A percentile compares a stretch with the other conserved stretches of the same genome.
These are phyloP conservation scores for Trichosporon coremiiforme DNA, from an alignment of 1,284 basidiomycete genomes.

Conservation along the genomic window DNA sequence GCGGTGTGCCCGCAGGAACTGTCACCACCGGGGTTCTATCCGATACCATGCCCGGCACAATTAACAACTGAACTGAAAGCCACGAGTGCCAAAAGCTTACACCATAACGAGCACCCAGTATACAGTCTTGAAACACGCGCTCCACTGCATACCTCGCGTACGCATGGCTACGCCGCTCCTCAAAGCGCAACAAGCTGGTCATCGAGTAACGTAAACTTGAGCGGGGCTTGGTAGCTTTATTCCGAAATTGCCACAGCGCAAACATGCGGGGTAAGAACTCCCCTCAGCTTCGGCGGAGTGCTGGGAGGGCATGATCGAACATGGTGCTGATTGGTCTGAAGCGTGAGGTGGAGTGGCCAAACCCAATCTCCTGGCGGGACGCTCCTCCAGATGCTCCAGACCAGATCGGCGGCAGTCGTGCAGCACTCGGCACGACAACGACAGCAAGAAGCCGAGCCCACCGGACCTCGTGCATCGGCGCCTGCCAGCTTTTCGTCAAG, in stretches of 20 bases:
- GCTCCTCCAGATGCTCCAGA: background rate
- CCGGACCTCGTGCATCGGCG: background rate
- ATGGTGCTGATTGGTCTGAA: background rate
- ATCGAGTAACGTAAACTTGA: background rate
- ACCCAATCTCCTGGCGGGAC: slow-evolving; percentile 15
- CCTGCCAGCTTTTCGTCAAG: slow-evolving; percentile 5
- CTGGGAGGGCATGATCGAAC: background rate
- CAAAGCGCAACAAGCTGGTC: background rate
- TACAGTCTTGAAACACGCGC: background rate
- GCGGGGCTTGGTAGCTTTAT: background rate
- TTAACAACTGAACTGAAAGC: background rate
- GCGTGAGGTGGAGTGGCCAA: background rate
- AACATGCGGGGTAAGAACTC: background rate
- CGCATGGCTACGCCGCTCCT: background rate
- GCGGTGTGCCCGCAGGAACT: slow-evolving; percentile 5
- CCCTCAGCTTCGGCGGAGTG: background rate
- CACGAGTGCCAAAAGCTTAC: background rate
- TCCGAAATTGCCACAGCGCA: background rate
- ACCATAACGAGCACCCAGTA: background rate
- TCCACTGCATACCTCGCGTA: background rate
- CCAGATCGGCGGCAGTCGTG: background rate
- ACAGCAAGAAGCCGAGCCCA: background rate
- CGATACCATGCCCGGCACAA: slow-evolving; percentile 3
- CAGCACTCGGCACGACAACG: background rate
- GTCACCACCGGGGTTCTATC: background rate